These are phyloP conservation scores for Pseudopediastrum boryanum DNA, from an alignment of 139 green algal species.

Conservation along the genomic window DNA sequence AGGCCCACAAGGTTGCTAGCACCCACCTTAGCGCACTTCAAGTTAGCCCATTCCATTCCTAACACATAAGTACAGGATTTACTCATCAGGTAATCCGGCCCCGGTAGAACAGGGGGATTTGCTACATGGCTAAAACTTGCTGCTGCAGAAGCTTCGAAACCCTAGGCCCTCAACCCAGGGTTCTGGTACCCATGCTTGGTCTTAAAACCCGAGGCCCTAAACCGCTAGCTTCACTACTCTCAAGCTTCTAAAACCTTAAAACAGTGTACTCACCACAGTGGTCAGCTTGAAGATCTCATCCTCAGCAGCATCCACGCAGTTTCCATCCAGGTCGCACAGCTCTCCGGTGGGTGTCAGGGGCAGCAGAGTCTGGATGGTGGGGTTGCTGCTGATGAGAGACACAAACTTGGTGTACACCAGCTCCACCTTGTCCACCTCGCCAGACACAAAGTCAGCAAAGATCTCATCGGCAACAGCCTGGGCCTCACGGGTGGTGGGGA, in stretches of 20 bases:
- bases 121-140: no score
- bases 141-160: no score
- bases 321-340: conserved; percentile 95
- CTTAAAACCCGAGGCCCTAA: no score
- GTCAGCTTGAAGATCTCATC: conserved; percentile 99
- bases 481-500: conserved; percentile 95
- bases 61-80: no score
- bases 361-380: conserved; percentile 71
- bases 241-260: neutral
- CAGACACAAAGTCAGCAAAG: conserved; percentile 94
- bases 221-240: neutral
- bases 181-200: no score
- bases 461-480: conserved; percentile 97
- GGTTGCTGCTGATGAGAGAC: conserved; percentile 91
- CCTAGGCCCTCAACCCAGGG: no score
- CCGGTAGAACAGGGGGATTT: no score
- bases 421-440: conserved; percentile 97
- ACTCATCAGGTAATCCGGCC: no score
- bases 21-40: no score
- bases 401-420: conserved; percentile 99
- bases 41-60: no score
- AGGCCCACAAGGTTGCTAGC: no score
- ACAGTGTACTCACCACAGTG: conserved; percentile 59
- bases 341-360: conserved; percentile 69
- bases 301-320: conserved; percentile 95